Evolutionary conservation across 129 eudicot genomes (phyloP).

Genomic region (Helianthus tuberosus): DNA sequence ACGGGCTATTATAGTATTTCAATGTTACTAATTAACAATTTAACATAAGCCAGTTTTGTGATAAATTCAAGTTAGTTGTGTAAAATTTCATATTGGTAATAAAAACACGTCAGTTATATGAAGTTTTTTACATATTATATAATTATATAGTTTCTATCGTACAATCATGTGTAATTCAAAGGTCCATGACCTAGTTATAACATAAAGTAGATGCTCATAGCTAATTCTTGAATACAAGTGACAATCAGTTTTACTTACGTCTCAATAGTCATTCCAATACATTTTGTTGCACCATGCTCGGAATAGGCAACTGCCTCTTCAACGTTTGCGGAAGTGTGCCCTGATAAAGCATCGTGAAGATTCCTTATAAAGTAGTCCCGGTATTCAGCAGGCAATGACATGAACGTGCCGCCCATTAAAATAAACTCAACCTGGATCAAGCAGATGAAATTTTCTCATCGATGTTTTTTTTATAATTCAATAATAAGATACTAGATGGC

Average conservation of each 20-base stretch:
- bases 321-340: conserved; percentile 96
- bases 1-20: too few species aligned
- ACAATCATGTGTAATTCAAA: too few species aligned
- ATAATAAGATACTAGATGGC: neutral
- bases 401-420: conserved; percentile 97
- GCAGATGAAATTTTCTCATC: neutral
- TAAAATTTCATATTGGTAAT: too few species aligned
- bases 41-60: too few species aligned
- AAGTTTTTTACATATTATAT: too few species aligned
- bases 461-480: neutral
- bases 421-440: conserved; percentile 83
- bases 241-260: conserved; percentile 55
- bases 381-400: conserved; percentile 95
- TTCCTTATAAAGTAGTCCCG: conserved; percentile 91
- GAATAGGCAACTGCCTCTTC: conserved; percentile 98
- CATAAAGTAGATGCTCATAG: too few species aligned
- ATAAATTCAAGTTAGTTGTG: too few species aligned
- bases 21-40: too few species aligned
- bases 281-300: conserved; percentile 93
- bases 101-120: too few species aligned
- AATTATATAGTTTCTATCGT: too few species aligned
- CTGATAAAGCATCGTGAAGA: conserved; percentile 97
- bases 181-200: too few species aligned
- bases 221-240: too few species aligned
- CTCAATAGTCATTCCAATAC: conserved; percentile 99